These are phyloP conservation scores for Xylaria multiplex DNA, from an alignment of 2,329 filamentous ascomycete genomes.

Conservation along the genomic window DNA sequence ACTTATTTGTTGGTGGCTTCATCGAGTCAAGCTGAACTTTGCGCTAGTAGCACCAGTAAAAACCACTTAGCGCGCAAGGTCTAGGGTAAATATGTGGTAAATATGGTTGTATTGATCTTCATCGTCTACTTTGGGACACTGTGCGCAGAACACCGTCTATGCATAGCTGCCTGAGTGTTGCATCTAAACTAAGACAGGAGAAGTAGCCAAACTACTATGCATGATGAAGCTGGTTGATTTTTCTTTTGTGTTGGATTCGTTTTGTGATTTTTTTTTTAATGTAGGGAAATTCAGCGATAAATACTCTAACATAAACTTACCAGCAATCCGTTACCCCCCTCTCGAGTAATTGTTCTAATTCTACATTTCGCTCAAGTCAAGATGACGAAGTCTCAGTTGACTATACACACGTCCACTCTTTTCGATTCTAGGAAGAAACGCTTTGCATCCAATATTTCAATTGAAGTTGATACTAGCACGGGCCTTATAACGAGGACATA, in stretches of 20 bases:
- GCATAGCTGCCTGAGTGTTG: not conserved
- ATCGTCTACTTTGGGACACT: not conserved
- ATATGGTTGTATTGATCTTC: not conserved
- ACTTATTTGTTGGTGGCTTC: not conserved
- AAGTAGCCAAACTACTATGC: not conserved
- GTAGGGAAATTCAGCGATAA: not conserved
- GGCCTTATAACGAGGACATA: conserved; percentile 42
- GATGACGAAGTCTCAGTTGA: conserved; percentile 29
- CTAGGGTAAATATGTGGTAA: not conserved
- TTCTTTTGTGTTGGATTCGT: not conserved
- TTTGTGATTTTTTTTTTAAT: not conserved
- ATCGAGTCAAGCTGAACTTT: not conserved
- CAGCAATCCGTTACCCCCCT: no score
- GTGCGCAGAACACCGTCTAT: not conserved
- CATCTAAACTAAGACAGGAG: not conserved
- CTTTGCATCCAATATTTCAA: conserved; percentile 40
- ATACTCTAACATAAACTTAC: not conserved
- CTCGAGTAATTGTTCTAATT: not conserved
- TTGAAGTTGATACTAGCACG: conserved; percentile 40
- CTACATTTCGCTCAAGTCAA: not conserved
- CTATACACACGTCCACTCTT: conserved; percentile 43
- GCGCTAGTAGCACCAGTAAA: not conserved
- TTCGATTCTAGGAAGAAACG: conserved; percentile 44
- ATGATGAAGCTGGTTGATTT: not conserved
- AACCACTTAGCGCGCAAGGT: not conserved